These are phyloP conservation scores for Magnusiomyces tetraspermus DNA, from an alignment of 1,139 yeast species.

Conservation along the genomic window DNA sequence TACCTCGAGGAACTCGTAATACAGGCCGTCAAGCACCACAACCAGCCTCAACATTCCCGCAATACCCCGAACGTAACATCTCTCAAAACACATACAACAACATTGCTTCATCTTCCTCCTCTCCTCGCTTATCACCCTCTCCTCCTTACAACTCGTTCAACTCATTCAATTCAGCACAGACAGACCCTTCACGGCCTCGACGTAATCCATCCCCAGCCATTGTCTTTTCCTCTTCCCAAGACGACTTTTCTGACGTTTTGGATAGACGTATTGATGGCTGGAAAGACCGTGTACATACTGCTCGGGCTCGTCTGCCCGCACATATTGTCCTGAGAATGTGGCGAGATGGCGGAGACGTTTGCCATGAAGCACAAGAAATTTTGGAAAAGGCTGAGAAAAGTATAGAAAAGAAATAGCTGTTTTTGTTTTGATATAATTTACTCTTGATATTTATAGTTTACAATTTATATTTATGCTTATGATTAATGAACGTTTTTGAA, in stretches of 20 bases:
- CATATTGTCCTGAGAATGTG: constrained; percentile 29
- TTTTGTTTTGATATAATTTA: background rate
- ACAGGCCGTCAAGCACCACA: constrained; percentile 7
- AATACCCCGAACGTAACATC: background rate
- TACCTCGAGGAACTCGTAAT: constrained; percentile 22
- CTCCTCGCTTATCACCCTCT: constrained; percentile 6
- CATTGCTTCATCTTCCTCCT: background rate
- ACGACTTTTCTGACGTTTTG: constrained; percentile 21
- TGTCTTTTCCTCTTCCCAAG: constrained; percentile 25
- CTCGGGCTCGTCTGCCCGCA: constrained; percentile 29
- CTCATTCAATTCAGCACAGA: background rate
- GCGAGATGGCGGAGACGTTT: constrained; percentile 31
- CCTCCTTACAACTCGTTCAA: constrained; percentile 8
- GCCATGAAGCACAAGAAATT: constrained; percentile 19
- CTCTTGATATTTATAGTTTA: too few species aligned
- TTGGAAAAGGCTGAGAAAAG: constrained; percentile 1
- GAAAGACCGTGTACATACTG: constrained; percentile 35
- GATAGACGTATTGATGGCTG: constrained; percentile 39
- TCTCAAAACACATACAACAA: too few species aligned
- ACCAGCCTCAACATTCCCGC: background rate
- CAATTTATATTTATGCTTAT: too few species aligned
- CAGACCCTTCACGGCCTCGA: background rate
- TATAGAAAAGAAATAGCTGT: background rate
- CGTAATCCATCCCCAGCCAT: constrained; percentile 6
- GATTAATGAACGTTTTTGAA: too few species aligned